These are phyloP conservation scores for Russula lepida DNA, from an alignment of 768 basidiomycete genomes.

Conservation along the genomic window DNA sequence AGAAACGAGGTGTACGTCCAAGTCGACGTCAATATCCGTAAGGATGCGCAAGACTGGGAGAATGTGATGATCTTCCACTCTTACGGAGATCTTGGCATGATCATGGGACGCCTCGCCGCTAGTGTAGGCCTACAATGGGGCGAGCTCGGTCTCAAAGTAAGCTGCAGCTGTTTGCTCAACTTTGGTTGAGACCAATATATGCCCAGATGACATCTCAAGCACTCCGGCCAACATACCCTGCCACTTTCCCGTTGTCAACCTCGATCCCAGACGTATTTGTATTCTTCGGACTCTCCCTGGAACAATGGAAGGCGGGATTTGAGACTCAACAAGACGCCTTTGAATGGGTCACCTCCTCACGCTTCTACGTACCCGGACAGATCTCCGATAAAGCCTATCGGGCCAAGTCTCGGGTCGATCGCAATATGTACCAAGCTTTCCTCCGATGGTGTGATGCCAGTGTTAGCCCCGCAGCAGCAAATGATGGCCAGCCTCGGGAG, in stretches of 20 bases:
- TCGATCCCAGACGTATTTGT: conserved; percentile 42
- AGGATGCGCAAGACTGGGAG: conserved; percentile 41
- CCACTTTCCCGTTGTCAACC: conserved; percentile 42
- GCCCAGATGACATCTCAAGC: conserved; percentile 34
- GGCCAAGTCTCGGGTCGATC: conserved; percentile 37
- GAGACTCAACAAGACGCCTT: conserved; percentile 45
- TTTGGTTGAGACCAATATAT: conserved; percentile 21
- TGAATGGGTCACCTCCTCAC: conserved; percentile 46
- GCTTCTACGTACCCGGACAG: conserved; percentile 41
- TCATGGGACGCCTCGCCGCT: conserved; percentile 48
- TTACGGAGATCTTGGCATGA: conserved; percentile 69
- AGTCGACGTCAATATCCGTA: conserved; percentile 58
- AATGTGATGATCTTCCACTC: conserved; percentile 47
- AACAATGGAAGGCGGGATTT: conserved; percentile 47
- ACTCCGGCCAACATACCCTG: conserved; percentile 25
- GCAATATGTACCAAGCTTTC: conserved; percentile 55
- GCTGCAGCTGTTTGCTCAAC: not conserved
- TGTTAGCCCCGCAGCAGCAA: not conserved
- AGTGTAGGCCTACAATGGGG: conserved; percentile 45
- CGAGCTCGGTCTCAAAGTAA: conserved; percentile 51
- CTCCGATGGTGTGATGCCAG: conserved; percentile 29
- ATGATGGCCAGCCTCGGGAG: not conserved
- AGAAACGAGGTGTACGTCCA: conserved; percentile 32
- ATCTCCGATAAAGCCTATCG: conserved; percentile 26
- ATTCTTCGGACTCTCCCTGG: conserved; percentile 52